Evolutionary conservation across 306 rosid species (phyloP), one percentile per base, ranked within the genome.

Genomic region (Rubus idaeus): DNA sequence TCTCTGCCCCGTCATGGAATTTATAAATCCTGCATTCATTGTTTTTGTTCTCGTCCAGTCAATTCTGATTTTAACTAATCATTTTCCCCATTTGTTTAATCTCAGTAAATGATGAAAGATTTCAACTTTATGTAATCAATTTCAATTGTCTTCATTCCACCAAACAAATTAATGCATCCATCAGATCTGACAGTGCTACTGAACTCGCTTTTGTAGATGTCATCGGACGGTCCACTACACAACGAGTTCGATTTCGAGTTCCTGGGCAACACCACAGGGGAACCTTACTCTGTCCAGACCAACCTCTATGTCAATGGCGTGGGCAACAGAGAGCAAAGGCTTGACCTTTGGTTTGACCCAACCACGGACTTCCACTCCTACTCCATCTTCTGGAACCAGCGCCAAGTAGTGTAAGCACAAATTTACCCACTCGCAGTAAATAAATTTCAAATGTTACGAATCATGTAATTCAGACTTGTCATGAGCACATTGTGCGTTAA

Each of bases 241-340:
- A 89, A 95, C 21, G 99, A 95, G 71, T 92, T 95, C 71, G 99
- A 95, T 80, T 95, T 90, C 23, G 97, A 95, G 90, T 95, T 95
- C 63, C 70, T 95, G 84, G 99, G 99, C 18, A 95, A 95, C 78
- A 83, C 94, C 6, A 92, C 86, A 0, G 99, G 99, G 0, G 99
- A 95, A 78, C 99, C 99, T 2, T 95, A 95, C 82, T 73, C 97
- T 0, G 88, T 92, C 1, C 99, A 95, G 77, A 95, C 99, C 20
- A 95, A 95, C 55, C 16, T 95, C 16, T 95, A 95, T 65, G 92
- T 95, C 26, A 95, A 95, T 68, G 99, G 99, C 0, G 90, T 86
- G 0, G 99, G 99, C 3, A 95, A 95, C 66, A 87, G 97, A 70
- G 99, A 95, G 68, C 97, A 95, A 65, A 95, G 99, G 55, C 86